These are phyloP conservation scores for Melanogaster broomeanus DNA, from an alignment of 768 basidiomycete species.

Conservation along the genomic window DNA sequence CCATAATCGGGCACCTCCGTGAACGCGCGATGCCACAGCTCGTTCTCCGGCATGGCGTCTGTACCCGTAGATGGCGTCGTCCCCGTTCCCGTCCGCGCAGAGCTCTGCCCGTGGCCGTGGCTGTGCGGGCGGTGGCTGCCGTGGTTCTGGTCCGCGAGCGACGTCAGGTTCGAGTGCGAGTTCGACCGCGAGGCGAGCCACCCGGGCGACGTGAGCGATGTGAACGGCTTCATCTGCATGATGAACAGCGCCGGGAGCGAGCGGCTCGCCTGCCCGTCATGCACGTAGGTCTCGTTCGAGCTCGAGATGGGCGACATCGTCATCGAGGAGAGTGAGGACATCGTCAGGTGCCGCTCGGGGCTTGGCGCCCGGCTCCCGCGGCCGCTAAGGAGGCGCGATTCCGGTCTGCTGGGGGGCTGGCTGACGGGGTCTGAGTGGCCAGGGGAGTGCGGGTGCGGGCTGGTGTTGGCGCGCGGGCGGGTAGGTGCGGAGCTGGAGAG, in stretches of 20 bases:
- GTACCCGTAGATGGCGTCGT: neutral
- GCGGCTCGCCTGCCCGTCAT: constrained; percentile 51
- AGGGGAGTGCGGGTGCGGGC: constrained; percentile 17
- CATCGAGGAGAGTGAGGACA: constrained; percentile 2
- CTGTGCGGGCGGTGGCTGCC: constrained; percentile 1
- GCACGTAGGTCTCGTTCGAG: constrained; percentile 51
- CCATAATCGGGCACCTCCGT: constrained; percentile 86
- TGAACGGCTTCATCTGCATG: constrained; percentile 65
- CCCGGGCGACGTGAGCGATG: constrained; percentile 42
- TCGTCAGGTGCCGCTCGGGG: constrained; percentile 47
- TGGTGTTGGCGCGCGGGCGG: constrained; percentile 14
- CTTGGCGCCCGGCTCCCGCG: constrained; percentile 53
- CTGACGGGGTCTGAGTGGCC: constrained; percentile 31
- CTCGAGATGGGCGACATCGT: constrained; percentile 12
- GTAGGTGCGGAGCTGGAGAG: constrained; percentile 44
- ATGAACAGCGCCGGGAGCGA: constrained; percentile 53
- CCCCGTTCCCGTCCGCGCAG: neutral
- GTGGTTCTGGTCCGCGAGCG: constrained; percentile 3
- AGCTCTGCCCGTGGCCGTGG: neutral
- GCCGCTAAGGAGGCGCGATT: constrained; percentile 33
- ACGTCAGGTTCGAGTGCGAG: constrained; percentile 33
- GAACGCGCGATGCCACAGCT: constrained; percentile 60
- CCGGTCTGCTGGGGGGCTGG: constrained; percentile 23
- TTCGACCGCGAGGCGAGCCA: constrained; percentile 42
- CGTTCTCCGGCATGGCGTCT: constrained; percentile 30